Evolutionary conservation across 768 basidiomycete genomes (phyloP), one percentile per base, ranked within the genome.

Genomic region (Lentinula raphanica): DNA sequence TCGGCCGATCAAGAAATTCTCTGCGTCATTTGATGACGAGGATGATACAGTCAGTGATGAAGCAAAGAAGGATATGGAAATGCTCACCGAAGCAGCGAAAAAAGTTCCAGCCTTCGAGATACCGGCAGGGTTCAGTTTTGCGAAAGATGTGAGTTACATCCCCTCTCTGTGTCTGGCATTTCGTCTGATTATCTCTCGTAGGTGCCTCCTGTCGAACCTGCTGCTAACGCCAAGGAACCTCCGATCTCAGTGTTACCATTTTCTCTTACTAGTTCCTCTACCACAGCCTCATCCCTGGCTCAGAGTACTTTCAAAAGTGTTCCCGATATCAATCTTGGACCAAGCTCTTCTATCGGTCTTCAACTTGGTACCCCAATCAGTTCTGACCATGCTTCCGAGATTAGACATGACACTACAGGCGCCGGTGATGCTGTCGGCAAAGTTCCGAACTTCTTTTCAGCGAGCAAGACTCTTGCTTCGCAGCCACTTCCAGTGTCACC

Each of bases 361-460:
- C 42, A 17, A 44, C n/a, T 29, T 29, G 53, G 35, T 13, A 15
- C 53, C 5, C 15, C 38, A 17, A n/a, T 36, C 28, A 23, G 36
- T 11, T 40, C 45, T 11, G 28, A 42, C n/a, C 28, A 50, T 38
- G 25, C 50, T 54, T 23, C 42, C 6, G 39, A 42, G 5, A 21
- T 9, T 53, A 39, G 23, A 8, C 9, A 15, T 25, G 13, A n/a
- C 3, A 15, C 60, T n/a, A 7, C 57, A 15, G 25, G 61, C 13
- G 39, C 62, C 2, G 28, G 60, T 21, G 25, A 48, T 15, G 21
- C 55, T 17, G 56, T 65, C 21, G 63, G 67, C 5, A 67, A 73
- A 4, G 66, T 87, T 35, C 87, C 87, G 7, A 81, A 87, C 67
- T 87, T 90, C 68, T 90, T 90, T 58, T 75, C 81, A 27, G 77